A percentile compares a stretch with the other conserved stretches of the same genome.
phyloP scores from a whole-genome alignment of 2,329 filamentous ascomycete species.

The Aspergillus sp. region DNA sequence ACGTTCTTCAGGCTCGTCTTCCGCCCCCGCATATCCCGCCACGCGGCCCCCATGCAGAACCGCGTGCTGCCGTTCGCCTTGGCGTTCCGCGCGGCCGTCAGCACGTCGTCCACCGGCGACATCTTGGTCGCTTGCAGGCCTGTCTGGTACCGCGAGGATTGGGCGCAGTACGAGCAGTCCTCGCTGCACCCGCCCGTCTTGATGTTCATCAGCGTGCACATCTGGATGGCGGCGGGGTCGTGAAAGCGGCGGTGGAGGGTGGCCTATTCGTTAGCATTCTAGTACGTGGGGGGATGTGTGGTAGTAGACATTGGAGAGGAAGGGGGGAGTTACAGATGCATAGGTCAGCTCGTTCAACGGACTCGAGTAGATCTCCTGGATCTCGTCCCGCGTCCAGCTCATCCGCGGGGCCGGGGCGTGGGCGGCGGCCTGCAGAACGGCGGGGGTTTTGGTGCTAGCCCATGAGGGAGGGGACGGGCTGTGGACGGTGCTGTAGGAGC shows the following conservation, averaged over 20 bases:
- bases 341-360: slow-evolving; percentile 70
- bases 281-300: slow-evolving; percentile 6
- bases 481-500: slow-evolving; percentile 34
- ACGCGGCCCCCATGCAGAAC: slow-evolving; percentile 93
- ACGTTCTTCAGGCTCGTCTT: slow-evolving; percentile 77
- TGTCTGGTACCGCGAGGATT: slow-evolving; percentile 70
- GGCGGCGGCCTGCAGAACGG: slow-evolving; percentile 27
- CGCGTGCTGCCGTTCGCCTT: slow-evolving; percentile 77
- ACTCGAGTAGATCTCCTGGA: slow-evolving; percentile 70
- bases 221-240: slow-evolving; percentile 71
- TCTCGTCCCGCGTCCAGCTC: slow-evolving; percentile 74
- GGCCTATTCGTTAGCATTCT: slow-evolving; percentile 45
- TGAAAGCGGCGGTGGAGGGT: slow-evolving; percentile 77
- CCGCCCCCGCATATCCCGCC: slow-evolving; percentile 86
- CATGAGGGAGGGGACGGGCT: slow-evolving; percentile 22
- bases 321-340: slow-evolving; percentile 52
- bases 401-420: slow-evolving; percentile 46
- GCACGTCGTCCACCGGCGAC: slow-evolving; percentile 68
- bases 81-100: slow-evolving; percentile 66
- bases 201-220: slow-evolving; percentile 95
- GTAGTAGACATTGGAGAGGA: slow-evolving; percentile 2
- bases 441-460: slow-evolving; percentile 21
- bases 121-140: slow-evolving; percentile 73
- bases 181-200: slow-evolving; percentile 88
- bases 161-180: slow-evolving; percentile 87